Evolutionary conservation across 176 grass and related monocot species (phyloP), one percentile per base, ranked within the genome.

Genomic region (Zoysia pacifica): DNA sequence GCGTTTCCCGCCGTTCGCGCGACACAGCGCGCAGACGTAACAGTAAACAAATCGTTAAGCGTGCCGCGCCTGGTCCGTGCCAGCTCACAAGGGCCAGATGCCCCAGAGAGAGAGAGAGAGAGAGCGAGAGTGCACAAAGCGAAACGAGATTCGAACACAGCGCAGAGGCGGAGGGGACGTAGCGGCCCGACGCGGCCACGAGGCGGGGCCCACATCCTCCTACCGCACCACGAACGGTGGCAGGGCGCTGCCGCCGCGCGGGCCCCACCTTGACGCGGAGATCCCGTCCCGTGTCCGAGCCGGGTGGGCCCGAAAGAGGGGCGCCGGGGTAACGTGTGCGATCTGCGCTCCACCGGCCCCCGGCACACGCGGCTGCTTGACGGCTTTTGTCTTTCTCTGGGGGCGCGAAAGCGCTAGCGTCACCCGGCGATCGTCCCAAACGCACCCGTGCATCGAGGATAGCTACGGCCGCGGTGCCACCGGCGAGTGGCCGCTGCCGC

Each of bases 141-240:
- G 8, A 61, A 62, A 11, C 59, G 3, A 11, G 59, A 62, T 62
- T 62, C 58, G 58, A 35, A 47, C 4, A 47, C 1, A 5, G 2
- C 16, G 54, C 1, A 5, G 15, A 18, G 5, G 43, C 43, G 45
- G 55, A 59, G 55, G 18, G 15, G 53, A 56, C 56, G 56, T 60
- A 60, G 56, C n/a, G 56, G 56, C n/a, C 28, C 56, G 56, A 60
- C 56, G 56, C 56, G 56, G 67, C 40, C 51, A 44, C 19, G 16
- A 18, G 36, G 78, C 13, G 74, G 47, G 41, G 18, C 69, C 65
- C 46, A 28, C 7, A 28, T 6, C 5, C 64, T 13, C 13, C 11
- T 61, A 41, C 35, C 85, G 93, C 93, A 97, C 93, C 43, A 90
- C 84, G 71, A 80, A 97, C 93, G 93, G 93, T 87, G 84, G 86